Base-by-base conservation (phyloP, 1,284 basidiomycete species). In the Ceraceosorus guamensis region DNA sequence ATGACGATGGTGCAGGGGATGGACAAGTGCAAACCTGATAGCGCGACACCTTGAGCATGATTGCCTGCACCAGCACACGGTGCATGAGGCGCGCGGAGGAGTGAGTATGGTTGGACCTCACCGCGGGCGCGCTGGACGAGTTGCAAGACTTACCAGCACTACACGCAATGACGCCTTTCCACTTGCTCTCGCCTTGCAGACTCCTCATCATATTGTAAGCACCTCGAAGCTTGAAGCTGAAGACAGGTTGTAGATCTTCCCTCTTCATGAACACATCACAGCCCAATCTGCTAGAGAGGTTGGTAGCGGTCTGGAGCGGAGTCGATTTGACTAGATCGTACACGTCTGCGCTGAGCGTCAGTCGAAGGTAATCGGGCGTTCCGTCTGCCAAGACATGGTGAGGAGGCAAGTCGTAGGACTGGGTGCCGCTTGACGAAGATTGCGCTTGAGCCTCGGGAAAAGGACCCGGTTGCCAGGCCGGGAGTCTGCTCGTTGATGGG, bases 181-280 rank as follows among this genome's bases (percentile, higher is more conserved):
- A 91, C 63, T 91, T 84, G 69, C 97, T 91, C 58, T 91, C 89
- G 30, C 87, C 85, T 8, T 82, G 81, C 46, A 99, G 80, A 77
- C 84, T 84, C 5, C 89, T 89, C 95, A 99, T 99, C 77, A 97
- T 89, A 79, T 99, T 99, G 81, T 95, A 98, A 16, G 95, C 95
- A 30, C 95, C 95, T 6, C 95, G 62, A 16, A 75, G 61, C 59
- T 99, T 99, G 85, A 99, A 99, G 75, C 88, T 91, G 77, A 98
- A 99, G 14, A 99, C 95, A 64, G 96, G 90, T 60, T 98, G 95
- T 6, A 92, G 81, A 72, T 93, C 91, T 76, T 93, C 90, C 34
- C 90, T 83, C 79, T 99, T 99, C 60, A 99, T 83, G 83, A 87
- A 90, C 77, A 99, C 87, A 70, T 92, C 84, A 75, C 91, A 92